Base-by-base conservation (phyloP, 768 basidiomycete genomes). In the Rhodosporidiobolus odoratus region DNA sequence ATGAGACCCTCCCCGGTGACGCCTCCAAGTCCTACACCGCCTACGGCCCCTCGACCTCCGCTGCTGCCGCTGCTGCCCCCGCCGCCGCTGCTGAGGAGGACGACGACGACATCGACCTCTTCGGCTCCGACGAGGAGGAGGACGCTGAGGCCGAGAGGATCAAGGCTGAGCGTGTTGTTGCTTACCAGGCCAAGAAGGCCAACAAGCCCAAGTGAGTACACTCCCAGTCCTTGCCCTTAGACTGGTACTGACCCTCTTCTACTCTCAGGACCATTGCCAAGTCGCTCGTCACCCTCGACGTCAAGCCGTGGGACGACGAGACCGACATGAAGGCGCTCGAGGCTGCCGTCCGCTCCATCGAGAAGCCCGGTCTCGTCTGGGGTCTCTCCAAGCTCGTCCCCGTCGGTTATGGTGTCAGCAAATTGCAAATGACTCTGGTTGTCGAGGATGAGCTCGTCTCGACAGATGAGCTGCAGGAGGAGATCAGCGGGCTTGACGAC, bases 251-350 rank as follows among this genome's bases (percentile, higher is more conserved):
- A 47, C 15, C 12, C n/a, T 30, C 35, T 9, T 17, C 4, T 50
- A 12, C 19, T 47, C 32, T 1, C 54, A 67, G 65, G 68, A 66
- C 66, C 32, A 69, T 72, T 56, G 71, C 71, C 68, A 80, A 97
- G 92, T 98, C 96, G 75, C 87, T 99, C 71, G 96, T 99, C 60
- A 99, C 95, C 57, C 83, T 98, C 76, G 95, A 98, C 76, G 93
- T 99, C 72, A 99, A 99, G 83, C 94, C 95, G 48, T 77, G 77
- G 95, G 95, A 98, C 80, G 95, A 98, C 79, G 93, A 96, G 83
- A 99, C 96, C 60, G 92, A 97, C 81, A 94, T 99, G 94, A 84
- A 78, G 53, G 89, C 83, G 60, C 84, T 98, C 76, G 95, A 98
- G 81, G 80, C 83, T 23, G 78, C 85, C 50, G 95, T 98, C 64